Evolutionary conservation across 2,329 filamentous ascomycete genomes (phyloP).

Genomic region (Alternaria sp.): DNA sequence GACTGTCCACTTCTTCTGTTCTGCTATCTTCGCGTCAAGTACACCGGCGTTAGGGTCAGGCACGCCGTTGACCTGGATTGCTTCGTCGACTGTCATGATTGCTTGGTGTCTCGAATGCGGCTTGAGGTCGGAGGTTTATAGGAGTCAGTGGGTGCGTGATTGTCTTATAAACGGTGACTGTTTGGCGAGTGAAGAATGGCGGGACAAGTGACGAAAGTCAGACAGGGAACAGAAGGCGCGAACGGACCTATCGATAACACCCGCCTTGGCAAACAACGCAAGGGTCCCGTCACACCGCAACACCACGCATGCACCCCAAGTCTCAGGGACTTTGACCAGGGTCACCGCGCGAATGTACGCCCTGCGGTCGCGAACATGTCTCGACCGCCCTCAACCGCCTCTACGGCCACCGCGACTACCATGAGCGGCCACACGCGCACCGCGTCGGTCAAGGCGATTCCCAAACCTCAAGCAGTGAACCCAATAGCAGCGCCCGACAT

Average conservation of each 20-base stretch:
- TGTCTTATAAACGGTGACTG: constrained; percentile 2
- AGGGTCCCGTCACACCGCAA: constrained; percentile 16
- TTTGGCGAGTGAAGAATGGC: constrained; percentile 9
- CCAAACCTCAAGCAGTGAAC: constrained; percentile 27
- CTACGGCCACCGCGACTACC: constrained; percentile 24
- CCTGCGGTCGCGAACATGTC: constrained; percentile 29
- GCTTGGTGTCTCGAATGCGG: constrained; percentile 1
- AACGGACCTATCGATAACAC: constrained; percentile 26
- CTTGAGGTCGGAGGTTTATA: not conserved
- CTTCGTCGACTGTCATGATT: constrained; percentile 42
- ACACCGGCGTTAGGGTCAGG: constrained; percentile 45
- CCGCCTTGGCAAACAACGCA: constrained; percentile 25
- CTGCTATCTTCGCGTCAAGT: constrained; percentile 34
- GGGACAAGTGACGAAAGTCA: constrained; percentile 10
- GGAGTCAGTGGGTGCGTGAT: not conserved
- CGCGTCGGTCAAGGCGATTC: constrained; percentile 42
- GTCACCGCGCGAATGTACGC: not conserved
- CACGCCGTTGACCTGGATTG: constrained; percentile 51
- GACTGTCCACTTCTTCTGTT: constrained; percentile 48
- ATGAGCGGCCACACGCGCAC: constrained; percentile 32
- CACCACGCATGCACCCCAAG: constrained; percentile 8
- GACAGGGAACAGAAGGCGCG: constrained; percentile 54
- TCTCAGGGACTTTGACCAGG: not conserved
- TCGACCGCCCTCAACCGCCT: constrained; percentile 32
- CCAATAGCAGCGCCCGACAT: constrained; percentile 36